Evolutionary conservation across 2,329 filamentous ascomycete species (phyloP), one percentile per base, ranked within the genome.

Genomic region (Penicillium capsulatum): DNA sequence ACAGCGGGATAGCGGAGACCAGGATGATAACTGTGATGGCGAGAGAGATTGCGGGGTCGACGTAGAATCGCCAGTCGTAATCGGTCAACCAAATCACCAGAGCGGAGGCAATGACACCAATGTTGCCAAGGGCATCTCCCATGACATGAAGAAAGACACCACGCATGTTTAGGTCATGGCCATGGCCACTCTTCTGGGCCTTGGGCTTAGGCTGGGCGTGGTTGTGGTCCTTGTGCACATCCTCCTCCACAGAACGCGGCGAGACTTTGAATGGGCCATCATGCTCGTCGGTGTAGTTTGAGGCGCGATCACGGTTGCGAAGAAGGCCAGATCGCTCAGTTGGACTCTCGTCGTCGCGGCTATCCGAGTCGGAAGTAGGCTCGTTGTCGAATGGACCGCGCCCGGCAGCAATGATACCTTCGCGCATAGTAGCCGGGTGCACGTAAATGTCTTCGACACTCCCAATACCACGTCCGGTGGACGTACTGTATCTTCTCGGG

Each of bases 41-140:
- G 11, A 98, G 79, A 0, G 92, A 98, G 44, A 98, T 91, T 13
- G 81, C 79, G 0, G 92, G 92, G 60, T 98, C 92, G 30, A 87
- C 84, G 60, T 97, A 97, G 69, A 80, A 85, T 49, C 86, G 83
- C 71, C 84, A 89, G 4, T 77, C 75, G 74, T 80, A 94, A 37
- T 84, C 73, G 2, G 88, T 92, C 41, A 94, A 75, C 90, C 90
- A 96, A 68, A 98, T 97, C 42, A 90, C 69, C 71, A 90, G 83
- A 36, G 84, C 86, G 36, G 86, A 86, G 7, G 51, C 60, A 31
- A 72, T 72, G 17, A 72, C 69, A 42, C 69, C 69, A 38, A 72
- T 66, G 40, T 72, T 72, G 36, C 69, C 69, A 7, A 72, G 56
- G 0, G 69, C 69, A 40, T 72, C 69, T 11, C 69, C 69, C 57